Evolutionary conservation across 352 stramenopile species (phyloP).

Genomic region (Phytophthora fragariaefolia): DNA sequence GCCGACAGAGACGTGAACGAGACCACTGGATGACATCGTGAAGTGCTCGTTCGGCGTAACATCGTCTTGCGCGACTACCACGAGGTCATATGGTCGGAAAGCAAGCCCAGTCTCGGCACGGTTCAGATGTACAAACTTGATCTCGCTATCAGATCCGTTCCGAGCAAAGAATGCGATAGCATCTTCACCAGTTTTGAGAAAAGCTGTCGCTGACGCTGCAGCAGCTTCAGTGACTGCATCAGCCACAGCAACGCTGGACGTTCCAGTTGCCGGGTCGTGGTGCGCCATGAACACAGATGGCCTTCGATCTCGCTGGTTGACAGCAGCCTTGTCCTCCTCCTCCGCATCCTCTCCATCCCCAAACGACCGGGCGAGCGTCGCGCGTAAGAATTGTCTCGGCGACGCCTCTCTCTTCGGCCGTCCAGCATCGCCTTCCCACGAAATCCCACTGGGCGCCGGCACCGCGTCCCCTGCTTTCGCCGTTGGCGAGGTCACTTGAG

Average conservation of each 20-base stretch:
- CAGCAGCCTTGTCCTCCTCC: slow-evolving; percentile 23
- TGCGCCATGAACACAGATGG: slow-evolving; percentile 53
- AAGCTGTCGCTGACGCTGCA: slow-evolving; percentile 53
- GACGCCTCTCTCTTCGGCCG: slow-evolving; percentile 62
- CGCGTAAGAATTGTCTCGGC: slow-evolving; percentile 69
- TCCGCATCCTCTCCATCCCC: slow-evolving; percentile 26
- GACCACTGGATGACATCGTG: slow-evolving; percentile 90
- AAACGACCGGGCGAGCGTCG: slow-evolving; percentile 47
- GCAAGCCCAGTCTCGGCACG: slow-evolving; percentile 62
- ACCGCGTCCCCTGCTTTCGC: slow-evolving; percentile 13
- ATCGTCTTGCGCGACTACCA: slow-evolving; percentile 86
- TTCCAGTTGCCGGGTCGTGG: slow-evolving; percentile 54
- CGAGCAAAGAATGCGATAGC: slow-evolving; percentile 95
- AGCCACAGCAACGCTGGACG: slow-evolving; percentile 38
- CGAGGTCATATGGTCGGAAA: slow-evolving; percentile 94
- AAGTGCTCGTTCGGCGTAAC: slow-evolving; percentile 87
- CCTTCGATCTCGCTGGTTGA: slow-evolving; percentile 39
- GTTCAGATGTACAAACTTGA: slow-evolving; percentile 96
- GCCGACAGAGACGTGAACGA: slow-evolving; percentile 75
- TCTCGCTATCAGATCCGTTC: slow-evolving; percentile 89
- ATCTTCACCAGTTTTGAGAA: slow-evolving; percentile 88
- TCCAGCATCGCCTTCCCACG: slow-evolving; percentile 25
- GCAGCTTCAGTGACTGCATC: slow-evolving; percentile 62
- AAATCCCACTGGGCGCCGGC: slow-evolving; percentile 3
- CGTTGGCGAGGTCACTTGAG: slow-evolving; percentile 15